A percentile compares a stretch with the other conserved stretches of the same genome.
Evolutionary conservation across 2,329 filamentous ascomycete genomes (phyloP).

Genomic region (Verticillium nonalfalfae): DNA sequence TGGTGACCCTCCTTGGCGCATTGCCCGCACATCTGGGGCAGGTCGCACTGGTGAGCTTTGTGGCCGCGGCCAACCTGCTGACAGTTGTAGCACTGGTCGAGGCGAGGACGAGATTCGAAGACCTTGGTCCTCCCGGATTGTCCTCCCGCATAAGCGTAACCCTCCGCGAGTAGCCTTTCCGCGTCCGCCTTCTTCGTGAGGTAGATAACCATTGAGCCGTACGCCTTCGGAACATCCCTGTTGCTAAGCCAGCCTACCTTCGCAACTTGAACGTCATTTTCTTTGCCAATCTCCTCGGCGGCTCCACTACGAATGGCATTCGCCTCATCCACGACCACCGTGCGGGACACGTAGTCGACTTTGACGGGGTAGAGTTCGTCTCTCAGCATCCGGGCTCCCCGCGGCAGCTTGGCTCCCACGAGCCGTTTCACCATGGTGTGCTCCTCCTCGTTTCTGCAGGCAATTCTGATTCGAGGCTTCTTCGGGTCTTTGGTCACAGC

Average conservation of each 20-base stretch:
- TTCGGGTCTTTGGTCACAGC: background rate
- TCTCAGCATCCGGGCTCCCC: constrained; percentile 11
- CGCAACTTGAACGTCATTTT: constrained; percentile 15
- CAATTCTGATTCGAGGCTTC: constrained; percentile 1
- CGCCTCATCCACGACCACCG: constrained; percentile 13
- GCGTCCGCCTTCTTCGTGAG: constrained; percentile 13
- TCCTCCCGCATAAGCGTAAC: constrained; percentile 14
- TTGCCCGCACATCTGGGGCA: constrained; percentile 11
- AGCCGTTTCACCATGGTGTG: constrained; percentile 6
- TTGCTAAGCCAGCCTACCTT: constrained; percentile 18
- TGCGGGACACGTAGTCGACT: constrained; percentile 15
- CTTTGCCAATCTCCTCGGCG: constrained; percentile 12
- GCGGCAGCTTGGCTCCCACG: constrained; percentile 7
- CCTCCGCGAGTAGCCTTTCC: constrained; percentile 11
- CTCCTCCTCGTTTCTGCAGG: constrained; percentile 2
- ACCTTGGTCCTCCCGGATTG: constrained; percentile 11
- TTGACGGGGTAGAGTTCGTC: constrained; percentile 17
- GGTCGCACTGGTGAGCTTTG: constrained; percentile 19
- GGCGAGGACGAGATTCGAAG: constrained; percentile 15
- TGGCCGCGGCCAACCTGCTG: constrained; percentile 16
- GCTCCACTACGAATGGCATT: constrained; percentile 8
- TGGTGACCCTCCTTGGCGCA: constrained; percentile 14
- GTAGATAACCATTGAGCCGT: constrained; percentile 17
- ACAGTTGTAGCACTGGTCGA: constrained; percentile 21
- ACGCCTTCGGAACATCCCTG: constrained; percentile 12